Percentiles rank a stretch among this genome's conserved stretches.
These are phyloP conservation scores for Starmerella sirachaensis DNA, from an alignment of 805 yeast species.

Conservation along the genomic window DNA sequence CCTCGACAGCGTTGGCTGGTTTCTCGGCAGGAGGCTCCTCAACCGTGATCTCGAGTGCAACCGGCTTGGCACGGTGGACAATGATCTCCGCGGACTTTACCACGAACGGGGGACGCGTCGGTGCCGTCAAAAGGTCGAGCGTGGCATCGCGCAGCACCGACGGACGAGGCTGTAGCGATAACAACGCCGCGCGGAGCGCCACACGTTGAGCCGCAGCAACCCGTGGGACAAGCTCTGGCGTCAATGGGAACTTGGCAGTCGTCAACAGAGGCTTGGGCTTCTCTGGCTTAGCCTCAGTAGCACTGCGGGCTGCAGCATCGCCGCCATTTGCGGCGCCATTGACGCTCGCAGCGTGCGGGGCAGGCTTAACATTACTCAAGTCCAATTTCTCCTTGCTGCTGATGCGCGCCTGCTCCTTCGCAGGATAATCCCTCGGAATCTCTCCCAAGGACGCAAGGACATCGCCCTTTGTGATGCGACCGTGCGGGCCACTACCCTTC, in stretches of 20 bases:
- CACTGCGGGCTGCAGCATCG: slow-evolving; percentile 14
- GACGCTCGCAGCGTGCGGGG: slow-evolving; percentile 24
- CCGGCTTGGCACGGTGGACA: slow-evolving; percentile 18
- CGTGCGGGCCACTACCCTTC: slow-evolving; percentile 78
- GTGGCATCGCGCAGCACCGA: slow-evolving; percentile 43
- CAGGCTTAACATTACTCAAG: slow-evolving; percentile 44
- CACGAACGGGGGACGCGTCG: slow-evolving; percentile 34
- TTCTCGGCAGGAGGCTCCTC: slow-evolving; percentile 16
- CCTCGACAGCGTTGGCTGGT: slow-evolving; percentile 12
- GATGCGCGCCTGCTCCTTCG: slow-evolving; percentile 44
- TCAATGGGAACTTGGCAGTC: slow-evolving; percentile 10
- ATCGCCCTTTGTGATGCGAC: slow-evolving; percentile 82
- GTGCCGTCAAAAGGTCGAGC: slow-evolving; percentile 48
- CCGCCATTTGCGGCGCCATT: slow-evolving; percentile 15
- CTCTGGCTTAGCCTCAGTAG: slow-evolving; percentile 19
- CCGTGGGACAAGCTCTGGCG: slow-evolving; percentile 25
- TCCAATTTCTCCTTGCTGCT: slow-evolving; percentile 52
- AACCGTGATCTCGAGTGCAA: slow-evolving; percentile 15
- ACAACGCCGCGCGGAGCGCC: slow-evolving; percentile 31
- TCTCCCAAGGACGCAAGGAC: slow-evolving; percentile 72
- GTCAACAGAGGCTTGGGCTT: slow-evolving; percentile 17
- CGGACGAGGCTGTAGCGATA: slow-evolving; percentile 31
- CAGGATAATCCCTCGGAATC: slow-evolving; percentile 46
- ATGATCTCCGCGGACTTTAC: slow-evolving; percentile 17
- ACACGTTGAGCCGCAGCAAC: slow-evolving; percentile 34